Percentiles rank a stretch among this genome's conserved stretches.
phyloP scores from a whole-genome alignment of 2,329 filamentous ascomycete species.

The Neophaeococcomyces mojaviensis region DNA sequence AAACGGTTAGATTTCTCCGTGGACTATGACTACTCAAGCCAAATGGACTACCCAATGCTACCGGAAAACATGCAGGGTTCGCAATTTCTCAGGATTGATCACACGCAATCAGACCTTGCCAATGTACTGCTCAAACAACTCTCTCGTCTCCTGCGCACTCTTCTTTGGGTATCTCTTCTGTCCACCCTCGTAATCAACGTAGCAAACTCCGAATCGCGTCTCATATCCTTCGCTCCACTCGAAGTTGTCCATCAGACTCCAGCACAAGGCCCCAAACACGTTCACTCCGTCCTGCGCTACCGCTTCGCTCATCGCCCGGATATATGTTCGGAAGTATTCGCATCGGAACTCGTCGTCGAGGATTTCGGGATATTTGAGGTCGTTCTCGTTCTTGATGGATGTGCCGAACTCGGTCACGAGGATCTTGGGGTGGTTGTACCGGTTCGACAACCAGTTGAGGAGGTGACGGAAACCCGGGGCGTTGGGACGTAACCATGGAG shows the following conservation, averaged over 20 bases:
- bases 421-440: slow-evolving; percentile 69
- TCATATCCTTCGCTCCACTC: slow-evolving; percentile 90
- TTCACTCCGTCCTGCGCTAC: slow-evolving; percentile 66
- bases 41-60: too few species aligned
- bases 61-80: too few species aligned
- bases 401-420: slow-evolving; percentile 88
- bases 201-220: slow-evolving; percentile 77
- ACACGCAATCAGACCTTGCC: too few species aligned
- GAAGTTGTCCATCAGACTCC: slow-evolving; percentile 86
- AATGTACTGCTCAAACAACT: slow-evolving; percentile 64
- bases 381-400: slow-evolving; percentile 73
- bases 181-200: slow-evolving; percentile 69
- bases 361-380: slow-evolving; percentile 54
- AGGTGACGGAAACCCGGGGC: slow-evolving; percentile 70
- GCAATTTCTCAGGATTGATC: too few species aligned
- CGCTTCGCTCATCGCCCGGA: slow-evolving; percentile 68
- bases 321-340: slow-evolving; percentile 70
- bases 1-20: too few species aligned
- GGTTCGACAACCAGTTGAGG: slow-evolving; percentile 66
- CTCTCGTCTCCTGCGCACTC: slow-evolving; percentile 64
- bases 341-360: slow-evolving; percentile 75
- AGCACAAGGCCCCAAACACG: slow-evolving; percentile 73
- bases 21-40: too few species aligned
- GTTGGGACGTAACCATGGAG: slow-evolving; percentile 70
- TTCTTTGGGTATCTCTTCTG: slow-evolving; percentile 79